Conservation (phyloP, 331 rosid genomes). For the Malus hybrid region DNA sequence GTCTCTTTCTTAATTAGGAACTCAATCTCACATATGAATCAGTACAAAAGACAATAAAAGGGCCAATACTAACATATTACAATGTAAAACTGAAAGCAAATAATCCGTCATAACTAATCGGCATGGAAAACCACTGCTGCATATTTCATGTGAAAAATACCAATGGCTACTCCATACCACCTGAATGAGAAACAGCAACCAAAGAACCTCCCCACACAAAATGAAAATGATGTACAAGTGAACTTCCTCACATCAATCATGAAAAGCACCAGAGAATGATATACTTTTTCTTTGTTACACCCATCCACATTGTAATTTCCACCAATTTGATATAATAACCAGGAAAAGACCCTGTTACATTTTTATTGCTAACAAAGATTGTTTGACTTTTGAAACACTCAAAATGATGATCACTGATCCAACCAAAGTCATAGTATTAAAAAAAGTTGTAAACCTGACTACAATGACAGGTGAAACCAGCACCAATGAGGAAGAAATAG, state of each 20-base stretch:
- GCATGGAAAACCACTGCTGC: neutral
- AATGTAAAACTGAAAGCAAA: neutral
- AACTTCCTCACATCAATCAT: neutral
- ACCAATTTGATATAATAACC: neutral
- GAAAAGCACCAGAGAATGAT: neutral
- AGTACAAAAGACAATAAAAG: neutral
- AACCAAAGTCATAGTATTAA: neutral
- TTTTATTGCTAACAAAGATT: neutral
- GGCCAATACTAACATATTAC: neutral
- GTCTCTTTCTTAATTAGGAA: neutral
- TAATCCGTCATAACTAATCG: neutral
- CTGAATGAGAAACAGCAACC: neutral
- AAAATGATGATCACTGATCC: neutral
- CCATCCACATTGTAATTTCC: neutral
- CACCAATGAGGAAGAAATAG: neutral
- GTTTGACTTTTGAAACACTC: neutral
- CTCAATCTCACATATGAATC: neutral
- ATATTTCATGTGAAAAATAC: neutral
- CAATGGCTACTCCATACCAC: neutral
- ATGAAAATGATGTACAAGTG: neutral
- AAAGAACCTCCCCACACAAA: neutral
- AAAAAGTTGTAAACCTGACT: neutral
- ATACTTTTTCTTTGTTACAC: neutral
- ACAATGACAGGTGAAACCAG: neutral
- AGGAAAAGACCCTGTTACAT: neutral